Conservation (phyloP, 192 early-diverging fungal genomes). For the Dimargaris verticillata region DNA sequence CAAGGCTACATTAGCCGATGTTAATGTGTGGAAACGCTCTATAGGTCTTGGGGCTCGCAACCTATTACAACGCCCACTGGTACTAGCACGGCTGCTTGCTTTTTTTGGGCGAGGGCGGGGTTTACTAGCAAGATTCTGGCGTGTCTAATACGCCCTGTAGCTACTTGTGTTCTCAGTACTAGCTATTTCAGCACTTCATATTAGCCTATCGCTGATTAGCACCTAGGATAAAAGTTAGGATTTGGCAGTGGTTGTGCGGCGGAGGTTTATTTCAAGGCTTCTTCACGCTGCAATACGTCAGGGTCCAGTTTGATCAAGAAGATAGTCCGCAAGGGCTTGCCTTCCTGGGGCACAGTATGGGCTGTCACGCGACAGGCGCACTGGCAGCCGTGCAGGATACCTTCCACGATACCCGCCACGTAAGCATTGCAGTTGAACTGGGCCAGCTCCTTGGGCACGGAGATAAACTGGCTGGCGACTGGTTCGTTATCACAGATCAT, state of each 20-base stretch:
- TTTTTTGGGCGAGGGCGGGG: too few relatives aligned
- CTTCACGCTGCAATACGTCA: conserved; percentile 59
- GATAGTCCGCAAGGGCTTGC: conserved; percentile 63
- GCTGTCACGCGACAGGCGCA: conserved; percentile 88
- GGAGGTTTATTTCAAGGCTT: conserved; percentile 39
- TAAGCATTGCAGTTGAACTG: conserved; percentile 88
- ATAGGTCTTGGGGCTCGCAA: too few relatives aligned
- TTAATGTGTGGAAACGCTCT: too few relatives aligned
- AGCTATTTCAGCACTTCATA: too few relatives aligned
- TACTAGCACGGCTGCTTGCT: too few relatives aligned
- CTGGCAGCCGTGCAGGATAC: conserved; percentile 74
- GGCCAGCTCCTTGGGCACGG: conserved; percentile 83
- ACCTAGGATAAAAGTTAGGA: too few relatives aligned
- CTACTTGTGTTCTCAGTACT: too few relatives aligned
- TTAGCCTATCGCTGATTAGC: too few relatives aligned
- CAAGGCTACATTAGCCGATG: too few relatives aligned
- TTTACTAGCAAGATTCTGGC: too few relatives aligned
- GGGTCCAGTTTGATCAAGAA: conserved; percentile 91
- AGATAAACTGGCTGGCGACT: conserved; percentile 72
- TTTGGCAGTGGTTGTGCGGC: neutral
- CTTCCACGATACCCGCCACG: conserved; percentile 90
- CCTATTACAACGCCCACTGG: too few relatives aligned
- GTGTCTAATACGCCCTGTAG: too few relatives aligned
- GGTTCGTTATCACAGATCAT: conserved; percentile 99
- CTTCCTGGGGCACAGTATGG: conserved; percentile 76